These are phyloP conservation scores for Camelina laxa DNA, from an alignment of 345 rosid genomes.

Conservation along the genomic window DNA sequence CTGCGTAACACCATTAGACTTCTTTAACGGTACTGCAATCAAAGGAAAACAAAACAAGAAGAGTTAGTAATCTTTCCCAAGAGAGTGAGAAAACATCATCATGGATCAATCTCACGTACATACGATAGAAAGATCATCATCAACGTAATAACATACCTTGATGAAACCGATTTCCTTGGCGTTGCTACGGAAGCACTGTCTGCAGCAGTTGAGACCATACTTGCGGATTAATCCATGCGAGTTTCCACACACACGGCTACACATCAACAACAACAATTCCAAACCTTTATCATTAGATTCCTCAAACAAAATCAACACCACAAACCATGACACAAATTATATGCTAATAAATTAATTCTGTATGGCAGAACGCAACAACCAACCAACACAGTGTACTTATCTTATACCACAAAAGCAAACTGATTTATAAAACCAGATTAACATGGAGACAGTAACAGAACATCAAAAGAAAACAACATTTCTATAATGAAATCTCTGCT, in stretches of 20 bases:
- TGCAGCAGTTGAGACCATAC: constrained; percentile 51
- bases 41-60: neutral
- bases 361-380: neutral
- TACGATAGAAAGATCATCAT: neutral
- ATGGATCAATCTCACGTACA: no score
- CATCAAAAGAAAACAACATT: neutral
- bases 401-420: neutral
- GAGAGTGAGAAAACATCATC: neutral
- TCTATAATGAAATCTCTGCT: neutral
- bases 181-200: constrained; percentile 49
- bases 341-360: neutral
- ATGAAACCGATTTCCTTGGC: constrained; percentile 59
- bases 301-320: neutral
- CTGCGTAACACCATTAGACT: neutral
- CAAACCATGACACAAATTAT: neutral
- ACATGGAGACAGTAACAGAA: neutral
- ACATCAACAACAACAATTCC: neutral
- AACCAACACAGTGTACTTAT: neutral
- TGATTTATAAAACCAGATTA: neutral
- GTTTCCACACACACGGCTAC: constrained; percentile 47
- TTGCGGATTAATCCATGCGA: constrained; percentile 50
- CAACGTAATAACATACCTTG: constrained; percentile 44
- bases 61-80: neutral
- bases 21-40: constrained; percentile 38
- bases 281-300: neutral